phyloP scores from a whole-genome alignment of 805 yeast species.

The Starmerella etchellsii region DNA sequence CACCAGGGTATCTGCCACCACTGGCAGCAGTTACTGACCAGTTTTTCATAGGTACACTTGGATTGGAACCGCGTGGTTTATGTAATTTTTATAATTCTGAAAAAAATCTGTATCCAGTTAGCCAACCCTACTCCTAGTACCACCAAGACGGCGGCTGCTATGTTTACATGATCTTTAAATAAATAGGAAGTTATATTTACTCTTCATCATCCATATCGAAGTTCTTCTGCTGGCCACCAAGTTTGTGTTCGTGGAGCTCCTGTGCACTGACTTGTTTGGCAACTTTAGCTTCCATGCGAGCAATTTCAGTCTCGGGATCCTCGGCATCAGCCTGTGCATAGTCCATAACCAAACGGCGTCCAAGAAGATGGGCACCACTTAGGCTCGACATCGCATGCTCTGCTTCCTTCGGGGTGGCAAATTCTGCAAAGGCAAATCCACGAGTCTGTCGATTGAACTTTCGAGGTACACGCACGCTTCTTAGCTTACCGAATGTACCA shows the following conservation, averaged over 20 bases:
- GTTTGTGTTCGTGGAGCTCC: slow-evolving; percentile 51
- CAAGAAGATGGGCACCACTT: slow-evolving; percentile 91
- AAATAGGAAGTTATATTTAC: background rate
- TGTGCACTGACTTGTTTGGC: slow-evolving; percentile 66
- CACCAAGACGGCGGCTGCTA: too few relatives aligned
- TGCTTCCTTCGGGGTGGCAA: slow-evolving; percentile 75
- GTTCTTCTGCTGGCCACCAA: slow-evolving; percentile 56
- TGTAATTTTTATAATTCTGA: background rate
- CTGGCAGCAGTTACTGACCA: slow-evolving; percentile 25
- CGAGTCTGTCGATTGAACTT: slow-evolving; percentile 90
- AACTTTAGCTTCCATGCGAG: slow-evolving; percentile 77
- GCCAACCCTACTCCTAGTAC: too few relatives aligned
- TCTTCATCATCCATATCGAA: slow-evolving; percentile 39
- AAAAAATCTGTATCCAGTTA: background rate
- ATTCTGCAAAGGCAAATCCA: slow-evolving; percentile 97
- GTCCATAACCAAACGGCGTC: slow-evolving; percentile 87
- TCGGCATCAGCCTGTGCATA: slow-evolving; percentile 73
- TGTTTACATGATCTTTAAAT: background rate
- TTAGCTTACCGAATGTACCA: slow-evolving; percentile 87
- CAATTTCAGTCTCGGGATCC: slow-evolving; percentile 82
- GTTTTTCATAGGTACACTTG: slow-evolving; percentile 7
- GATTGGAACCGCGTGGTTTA: background rate
- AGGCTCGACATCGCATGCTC: slow-evolving; percentile 86
- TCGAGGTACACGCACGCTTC: slow-evolving; percentile 90
- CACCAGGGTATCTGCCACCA: slow-evolving; percentile 29